Evolutionary conservation across 768 basidiomycete species (phyloP).

Genomic region (Mycena pura): DNA sequence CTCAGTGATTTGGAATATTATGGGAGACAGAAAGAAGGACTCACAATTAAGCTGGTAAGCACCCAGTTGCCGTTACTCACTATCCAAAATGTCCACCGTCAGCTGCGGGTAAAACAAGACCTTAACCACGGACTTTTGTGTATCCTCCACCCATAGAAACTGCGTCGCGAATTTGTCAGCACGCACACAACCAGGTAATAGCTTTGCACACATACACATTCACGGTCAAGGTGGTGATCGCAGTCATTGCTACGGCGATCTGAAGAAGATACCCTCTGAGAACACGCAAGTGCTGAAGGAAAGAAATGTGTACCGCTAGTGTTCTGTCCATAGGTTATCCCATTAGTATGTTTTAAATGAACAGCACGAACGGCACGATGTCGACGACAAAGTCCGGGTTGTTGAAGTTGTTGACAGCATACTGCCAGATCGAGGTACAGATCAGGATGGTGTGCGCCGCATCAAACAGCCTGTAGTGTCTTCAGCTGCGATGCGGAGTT

Average conservation of each 20-base stretch:
- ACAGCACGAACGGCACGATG: conserved; percentile 46
- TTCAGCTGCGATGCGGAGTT: no score
- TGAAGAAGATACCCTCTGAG: neutral
- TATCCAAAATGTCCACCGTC: conserved; percentile 25
- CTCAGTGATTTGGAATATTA: no score
- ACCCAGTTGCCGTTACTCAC: conserved; percentile 46
- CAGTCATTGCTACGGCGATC: conserved; percentile 12
- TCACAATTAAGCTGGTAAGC: conserved; percentile 41
- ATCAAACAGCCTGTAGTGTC: conserved; percentile 49
- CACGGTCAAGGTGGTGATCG: conserved; percentile 20
- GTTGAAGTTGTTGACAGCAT: conserved; percentile 43
- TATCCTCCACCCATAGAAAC: conserved; percentile 34
- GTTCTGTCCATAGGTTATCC: conserved; percentile 34
- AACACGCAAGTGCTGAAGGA: neutral
- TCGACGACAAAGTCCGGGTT: conserved; percentile 31
- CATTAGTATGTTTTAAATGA: conserved; percentile 33
- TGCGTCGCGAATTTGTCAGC: neutral
- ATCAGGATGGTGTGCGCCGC: conserved; percentile 45
- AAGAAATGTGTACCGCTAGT: neutral
- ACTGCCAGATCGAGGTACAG: conserved; percentile 47
- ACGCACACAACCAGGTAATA: neutral
- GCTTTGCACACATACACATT: conserved; percentile 25
- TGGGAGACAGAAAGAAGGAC: neutral
- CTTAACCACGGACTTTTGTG: conserved; percentile 40
- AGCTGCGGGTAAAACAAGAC: neutral